Evolutionary conservation across 2,329 filamentous ascomycete species (phyloP), one percentile per base, ranked within the genome.

Genomic region (Aspergillus caelatus): DNA sequence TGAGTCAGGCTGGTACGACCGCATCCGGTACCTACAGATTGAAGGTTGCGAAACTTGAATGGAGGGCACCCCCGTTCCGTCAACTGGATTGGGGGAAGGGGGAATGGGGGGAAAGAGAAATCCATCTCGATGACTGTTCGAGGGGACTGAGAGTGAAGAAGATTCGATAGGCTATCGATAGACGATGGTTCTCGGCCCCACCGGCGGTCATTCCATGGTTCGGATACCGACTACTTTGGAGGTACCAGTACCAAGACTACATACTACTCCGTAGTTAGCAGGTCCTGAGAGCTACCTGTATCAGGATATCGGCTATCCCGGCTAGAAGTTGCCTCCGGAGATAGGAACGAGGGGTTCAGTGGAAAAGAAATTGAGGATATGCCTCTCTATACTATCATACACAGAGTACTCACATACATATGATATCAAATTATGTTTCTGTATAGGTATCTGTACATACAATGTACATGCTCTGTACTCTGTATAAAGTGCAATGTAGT

Each of bases 91-190:
- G 28, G 30, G 34, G 12, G 19, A 19, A 21, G n/a, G 12, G 57
- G 36, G 16, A 19, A 11, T 11, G 14, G 19, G 30, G 39, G 45
- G 23, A 10, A 12, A 30, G 34, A 43, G 28, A 52, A 52, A 23
- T 7, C 46, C 46, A 50, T 41, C 39, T 50, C 7, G 21, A 48
- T 48, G 45, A 30, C 28, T 39, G 32, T 62, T 14, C 26, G 11
- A 28, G 48, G n/a, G 41, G 53, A 58, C 50, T 34, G 12, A 60
- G 32, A 61, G 26, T 30, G 48, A 60, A 41, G 45, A 57, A 57
- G 61, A 39, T 52, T 61, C 55, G 62, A 68, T 68, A 67, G 66
- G 66, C 62, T 67, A 50, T 61, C 60, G 57, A 64, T 57, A 57
- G 62, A 53, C 62, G 53, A 50, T 57, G 43, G 54, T 55, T 52